A percentile compares a stretch with the other conserved stretches of the same genome.
Conservation (phyloP, 768 basidiomycete species). For the Chiua virens region DNA sequence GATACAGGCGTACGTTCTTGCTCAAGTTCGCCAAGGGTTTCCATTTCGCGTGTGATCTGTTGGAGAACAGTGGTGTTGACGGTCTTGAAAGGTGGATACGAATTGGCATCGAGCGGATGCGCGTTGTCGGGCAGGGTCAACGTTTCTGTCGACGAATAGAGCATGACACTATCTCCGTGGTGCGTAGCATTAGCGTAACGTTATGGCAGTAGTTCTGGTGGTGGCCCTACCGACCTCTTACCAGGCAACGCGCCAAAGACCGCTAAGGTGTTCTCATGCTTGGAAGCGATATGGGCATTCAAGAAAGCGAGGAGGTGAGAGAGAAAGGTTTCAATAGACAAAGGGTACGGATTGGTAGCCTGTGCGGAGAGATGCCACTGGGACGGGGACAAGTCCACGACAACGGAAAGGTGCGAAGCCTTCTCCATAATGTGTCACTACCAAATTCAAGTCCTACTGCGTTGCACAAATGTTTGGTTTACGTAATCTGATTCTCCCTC, state of each 20-base stretch:
- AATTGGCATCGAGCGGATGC: conserved; percentile 64
- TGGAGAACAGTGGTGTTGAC: conserved; percentile 68
- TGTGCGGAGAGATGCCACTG: conserved; percentile 80
- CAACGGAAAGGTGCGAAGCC: conserved; percentile 71
- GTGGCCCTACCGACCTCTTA: conserved; percentile 59
- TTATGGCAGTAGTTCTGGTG: no score
- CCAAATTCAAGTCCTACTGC: neutral
- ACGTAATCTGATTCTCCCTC: no score
- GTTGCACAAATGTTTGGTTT: neutral
- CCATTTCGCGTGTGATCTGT: conserved; percentile 63
- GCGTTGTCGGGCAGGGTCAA: conserved; percentile 34
- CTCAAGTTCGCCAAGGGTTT: conserved; percentile 45
- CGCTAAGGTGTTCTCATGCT: conserved; percentile 90
- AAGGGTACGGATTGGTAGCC: conserved; percentile 45
- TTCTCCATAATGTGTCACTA: conserved; percentile 38
- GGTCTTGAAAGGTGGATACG: conserved; percentile 79
- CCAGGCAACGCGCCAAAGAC: conserved; percentile 88
- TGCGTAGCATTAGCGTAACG: neutral
- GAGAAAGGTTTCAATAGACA: conserved; percentile 73
- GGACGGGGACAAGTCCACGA: conserved; percentile 81
- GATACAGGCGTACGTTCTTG: conserved; percentile 40
- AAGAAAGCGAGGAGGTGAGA: conserved; percentile 87
- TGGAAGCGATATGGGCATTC: conserved; percentile 88
- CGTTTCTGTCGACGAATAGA: conserved; percentile 69
- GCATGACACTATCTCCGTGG: conserved; percentile 54